Evolutionary conservation across 441 rosid species (phyloP).

Genomic region (Geranium incanum): DNA sequence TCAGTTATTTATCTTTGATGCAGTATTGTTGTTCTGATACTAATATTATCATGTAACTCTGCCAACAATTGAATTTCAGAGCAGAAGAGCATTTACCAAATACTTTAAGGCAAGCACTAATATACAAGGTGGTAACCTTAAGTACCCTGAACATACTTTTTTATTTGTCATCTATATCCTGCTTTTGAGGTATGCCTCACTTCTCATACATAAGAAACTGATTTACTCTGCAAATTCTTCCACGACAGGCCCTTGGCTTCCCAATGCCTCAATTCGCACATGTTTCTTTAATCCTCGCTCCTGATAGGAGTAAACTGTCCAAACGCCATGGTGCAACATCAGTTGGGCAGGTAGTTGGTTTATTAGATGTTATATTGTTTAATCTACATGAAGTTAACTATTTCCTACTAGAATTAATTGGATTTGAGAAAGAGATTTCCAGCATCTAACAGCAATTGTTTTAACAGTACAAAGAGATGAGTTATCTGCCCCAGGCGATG

Average conservation of each 20-base stretch:
- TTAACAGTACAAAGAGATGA: conserved; percentile 83
- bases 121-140: conserved; percentile 56
- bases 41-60: conserved; percentile 11
- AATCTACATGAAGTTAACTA: conserved; percentile 10
- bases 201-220: conserved; percentile 12
- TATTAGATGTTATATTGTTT: conserved; percentile 10
- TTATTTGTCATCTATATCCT: conserved; percentile 4
- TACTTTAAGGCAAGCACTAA: conserved; percentile 80
- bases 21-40: not conserved
- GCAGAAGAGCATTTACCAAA: conserved; percentile 95
- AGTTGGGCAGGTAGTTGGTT: conserved; percentile 63
- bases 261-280: conserved; percentile 87
- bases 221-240: conserved; percentile 19
- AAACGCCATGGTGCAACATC: conserved; percentile 96
- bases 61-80: conserved; percentile 33
- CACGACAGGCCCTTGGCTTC: conserved; percentile 74
- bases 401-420: not conserved
- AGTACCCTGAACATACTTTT: not conserved
- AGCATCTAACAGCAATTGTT: conserved; percentile 10
- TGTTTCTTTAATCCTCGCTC: conserved; percentile 90
- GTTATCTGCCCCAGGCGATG: conserved; percentile 87
- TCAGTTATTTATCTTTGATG: not conserved
- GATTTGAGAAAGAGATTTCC: conserved; percentile 1
- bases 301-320: conserved; percentile 87
- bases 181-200: not conserved